Base-by-base conservation (phyloP, 257 asterid species). In the Nyctanthes arbortristis region DNA sequence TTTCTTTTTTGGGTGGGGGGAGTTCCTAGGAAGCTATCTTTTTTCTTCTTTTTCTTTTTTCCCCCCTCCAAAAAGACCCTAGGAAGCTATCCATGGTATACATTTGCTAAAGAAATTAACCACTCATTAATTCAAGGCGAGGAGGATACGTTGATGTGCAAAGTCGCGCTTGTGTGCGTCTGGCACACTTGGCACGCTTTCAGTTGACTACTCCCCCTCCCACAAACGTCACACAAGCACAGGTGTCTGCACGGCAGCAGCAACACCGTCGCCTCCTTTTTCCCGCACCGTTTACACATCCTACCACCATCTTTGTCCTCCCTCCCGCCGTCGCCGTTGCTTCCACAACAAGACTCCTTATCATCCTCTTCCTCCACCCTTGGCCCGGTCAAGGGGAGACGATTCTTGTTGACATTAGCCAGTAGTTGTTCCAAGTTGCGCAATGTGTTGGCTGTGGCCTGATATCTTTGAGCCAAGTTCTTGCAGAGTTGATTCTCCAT, bases 221-320 rank as follows among this genome's bases (percentile, higher is more conserved):
- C 82, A 59, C 87, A 89, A 0, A 22, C 73, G 18, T 67, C 31
- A 69, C 96, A 89, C 1, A 87, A 75, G 65, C 96, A 89, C 20
- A 89, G 81, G 29, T 89, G 96, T 71, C 93, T 67, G 76, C 93
- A 89, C 52, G 96, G 96, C 72, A 89, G 64, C 65, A 89, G 30
- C 76, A 89, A 35, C 65, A 89, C 94, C 18, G 87, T 57, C 65
- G 92, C 72, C 56, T 81, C 90, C 63, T 79, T 69, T 61, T 80
- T 79, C 7, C 89, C 85, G 20, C 96, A 89, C 28, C 28, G 67
- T 68, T 63, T 60, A 66, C 96, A 89, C 67, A 58, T 43, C 78
- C 78, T 69, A 3, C 71, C 65, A 0, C 16, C 52, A 12, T 24
- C 72, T 11, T 49, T 76, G 13, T 6, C 56, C 0, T 24, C 70